Conservation (phyloP, 768 basidiomycete species). For the Tricholoma saponaceum region DNA sequence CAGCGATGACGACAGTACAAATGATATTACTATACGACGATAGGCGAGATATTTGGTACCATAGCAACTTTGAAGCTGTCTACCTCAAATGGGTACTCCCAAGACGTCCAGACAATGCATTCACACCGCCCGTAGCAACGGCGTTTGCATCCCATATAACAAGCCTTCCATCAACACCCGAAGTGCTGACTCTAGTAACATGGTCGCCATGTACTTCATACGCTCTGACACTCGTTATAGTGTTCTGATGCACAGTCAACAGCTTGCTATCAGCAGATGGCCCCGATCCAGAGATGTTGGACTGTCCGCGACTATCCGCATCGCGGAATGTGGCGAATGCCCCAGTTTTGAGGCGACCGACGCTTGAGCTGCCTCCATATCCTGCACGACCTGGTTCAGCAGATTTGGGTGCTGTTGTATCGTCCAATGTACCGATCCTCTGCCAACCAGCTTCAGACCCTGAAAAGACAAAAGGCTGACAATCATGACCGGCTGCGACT, state of each 20-base stretch:
- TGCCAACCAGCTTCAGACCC: slow-evolving; percentile 80
- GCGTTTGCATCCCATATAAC: slow-evolving; percentile 85
- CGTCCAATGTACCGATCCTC: slow-evolving; percentile 78
- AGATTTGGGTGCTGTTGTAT: slow-evolving; percentile 51
- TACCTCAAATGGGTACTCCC: slow-evolving; percentile 44
- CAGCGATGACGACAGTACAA: slow-evolving; percentile 16
- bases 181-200: slow-evolving; percentile 80
- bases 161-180: slow-evolving; percentile 90
- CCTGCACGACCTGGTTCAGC: slow-evolving; percentile 39
- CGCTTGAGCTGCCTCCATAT: slow-evolving; percentile 38
- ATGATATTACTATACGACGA: slow-evolving; percentile 24
- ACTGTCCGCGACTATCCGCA: slow-evolving; percentile 78
- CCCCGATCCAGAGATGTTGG: slow-evolving; percentile 23
- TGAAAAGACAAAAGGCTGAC: slow-evolving; percentile 86
- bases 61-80: slow-evolving; percentile 1
- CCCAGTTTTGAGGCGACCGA: slow-evolving; percentile 83
- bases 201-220: slow-evolving; percentile 58
- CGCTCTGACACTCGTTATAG: slow-evolving; percentile 86
- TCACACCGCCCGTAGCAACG: slow-evolving; percentile 35
- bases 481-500: slow-evolving; percentile 95
- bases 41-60: slow-evolving; percentile 8
- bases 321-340: slow-evolving; percentile 94
- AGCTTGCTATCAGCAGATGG: slow-evolving; percentile 65
- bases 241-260: slow-evolving; percentile 94
- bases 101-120: slow-evolving; percentile 41